These are phyloP conservation scores for Globisporangium recalcitrans DNA, from an alignment of 352 stramenopile genomes.

Conservation along the genomic window DNA sequence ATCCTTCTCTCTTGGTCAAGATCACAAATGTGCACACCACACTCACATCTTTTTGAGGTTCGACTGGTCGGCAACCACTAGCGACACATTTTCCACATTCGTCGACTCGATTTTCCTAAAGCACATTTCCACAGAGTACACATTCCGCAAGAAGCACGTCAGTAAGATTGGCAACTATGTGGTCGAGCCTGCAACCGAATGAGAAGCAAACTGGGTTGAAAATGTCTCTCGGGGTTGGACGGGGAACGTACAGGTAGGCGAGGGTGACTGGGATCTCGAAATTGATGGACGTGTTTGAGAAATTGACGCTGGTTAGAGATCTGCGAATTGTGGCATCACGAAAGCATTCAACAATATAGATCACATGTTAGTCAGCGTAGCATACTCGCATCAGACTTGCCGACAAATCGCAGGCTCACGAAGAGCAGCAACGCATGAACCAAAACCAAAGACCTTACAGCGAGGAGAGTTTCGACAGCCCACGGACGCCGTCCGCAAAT, in stretches of 20 bases:
- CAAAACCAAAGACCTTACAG: conserved; percentile 4
- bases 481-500: conserved; percentile 7
- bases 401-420: not conserved
- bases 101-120: not conserved
- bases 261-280: not conserved
- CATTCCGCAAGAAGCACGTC: no score
- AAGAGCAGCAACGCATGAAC: not conserved
- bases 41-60: not conserved
- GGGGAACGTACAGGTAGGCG: conserved; percentile 4
- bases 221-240: not conserved
- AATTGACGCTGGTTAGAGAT: conserved; percentile 1
- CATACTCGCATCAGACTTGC: not conserved
- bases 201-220: no score
- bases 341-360: not conserved
- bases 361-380: not conserved
- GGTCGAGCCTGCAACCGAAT: no score
- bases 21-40: not conserved
- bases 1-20: not conserved
- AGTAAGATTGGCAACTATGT: no score
- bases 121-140: not conserved
- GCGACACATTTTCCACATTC: not conserved
- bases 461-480: conserved; percentile 7
- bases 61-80: not conserved
- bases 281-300: not conserved
- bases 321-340: not conserved